Evolutionary conservation across 805 yeast species (phyloP).

Genomic region (Saccharomycopsis schoenii): DNA sequence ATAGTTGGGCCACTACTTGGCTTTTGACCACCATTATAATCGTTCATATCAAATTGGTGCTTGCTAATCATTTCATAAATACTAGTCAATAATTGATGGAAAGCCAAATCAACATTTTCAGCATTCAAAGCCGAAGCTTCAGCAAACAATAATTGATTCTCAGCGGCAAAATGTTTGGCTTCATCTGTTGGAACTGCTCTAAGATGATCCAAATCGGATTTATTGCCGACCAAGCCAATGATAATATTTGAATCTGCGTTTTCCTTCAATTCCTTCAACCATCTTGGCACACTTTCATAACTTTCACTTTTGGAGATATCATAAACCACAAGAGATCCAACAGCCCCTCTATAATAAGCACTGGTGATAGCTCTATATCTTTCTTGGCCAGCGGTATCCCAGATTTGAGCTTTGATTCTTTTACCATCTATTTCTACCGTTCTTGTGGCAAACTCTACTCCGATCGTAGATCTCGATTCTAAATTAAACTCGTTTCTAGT

Average conservation of each 20-base stretch:
- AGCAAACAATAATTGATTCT: slow-evolving; percentile 83
- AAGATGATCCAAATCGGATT: slow-evolving; percentile 80
- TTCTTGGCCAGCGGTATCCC: slow-evolving; percentile 99
- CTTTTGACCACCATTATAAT: slow-evolving; percentile 43
- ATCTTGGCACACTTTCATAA: slow-evolving; percentile 76
- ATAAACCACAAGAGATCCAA: slow-evolving; percentile 91
- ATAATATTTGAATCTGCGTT: slow-evolving; percentile 93
- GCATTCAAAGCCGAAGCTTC: slow-evolving; percentile 94
- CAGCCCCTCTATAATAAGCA: slow-evolving; percentile 97
- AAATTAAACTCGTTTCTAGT: slow-evolving; percentile 93
- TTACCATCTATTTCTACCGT: slow-evolving; percentile 82
- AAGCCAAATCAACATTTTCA: slow-evolving; percentile 89
- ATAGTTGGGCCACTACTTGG: slow-evolving; percentile 86
- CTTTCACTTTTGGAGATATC: slow-evolving; percentile 88
- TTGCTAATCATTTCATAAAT: slow-evolving; percentile 91
- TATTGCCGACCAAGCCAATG: slow-evolving; percentile 88
- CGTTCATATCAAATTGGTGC: slow-evolving; percentile 85
- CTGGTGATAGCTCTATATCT: slow-evolving; percentile 96
- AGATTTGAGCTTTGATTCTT: slow-evolving; percentile 80
- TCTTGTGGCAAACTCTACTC: slow-evolving; percentile 96
- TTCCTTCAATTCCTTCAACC: slow-evolving; percentile 85
- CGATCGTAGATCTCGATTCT: slow-evolving; percentile 90
- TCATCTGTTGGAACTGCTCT: slow-evolving; percentile 98
- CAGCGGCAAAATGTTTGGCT: slow-evolving; percentile 88
- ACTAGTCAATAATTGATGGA: slow-evolving; percentile 85